Evolutionary conservation across 768 basidiomycete genomes (phyloP).

Genomic region (Amylocystis lapponica): DNA sequence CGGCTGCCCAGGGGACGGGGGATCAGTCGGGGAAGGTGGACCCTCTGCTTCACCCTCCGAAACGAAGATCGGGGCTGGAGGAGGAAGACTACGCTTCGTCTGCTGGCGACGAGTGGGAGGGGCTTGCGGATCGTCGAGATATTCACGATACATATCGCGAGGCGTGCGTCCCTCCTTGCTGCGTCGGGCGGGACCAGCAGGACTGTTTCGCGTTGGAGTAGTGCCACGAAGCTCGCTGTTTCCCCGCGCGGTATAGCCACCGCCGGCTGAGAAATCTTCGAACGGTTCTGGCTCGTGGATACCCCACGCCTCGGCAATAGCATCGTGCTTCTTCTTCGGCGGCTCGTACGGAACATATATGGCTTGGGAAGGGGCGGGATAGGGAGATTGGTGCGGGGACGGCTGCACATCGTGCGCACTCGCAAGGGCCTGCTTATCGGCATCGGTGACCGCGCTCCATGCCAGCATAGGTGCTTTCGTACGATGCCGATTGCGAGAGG

Average conservation of each 20-base stretch:
- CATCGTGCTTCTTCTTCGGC: slow-evolving; percentile 83
- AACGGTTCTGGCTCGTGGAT: slow-evolving; percentile 89
- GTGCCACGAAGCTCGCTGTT: slow-evolving; percentile 46
- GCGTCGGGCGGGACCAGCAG: slow-evolving; percentile 26
- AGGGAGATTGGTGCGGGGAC: slow-evolving; percentile 34
- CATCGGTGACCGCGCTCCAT: slow-evolving; percentile 46
- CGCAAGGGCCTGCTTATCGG: slow-evolving; percentile 33
- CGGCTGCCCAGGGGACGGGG: slow-evolving; percentile 35
- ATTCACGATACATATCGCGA: slow-evolving; percentile 40
- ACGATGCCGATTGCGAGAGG: slow-evolving; percentile 78
- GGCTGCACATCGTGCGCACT: slow-evolving; percentile 19
- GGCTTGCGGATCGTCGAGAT: slow-evolving; percentile 34
- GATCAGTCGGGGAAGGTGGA: slow-evolving; percentile 22
- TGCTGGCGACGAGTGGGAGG: slow-evolving; percentile 26
- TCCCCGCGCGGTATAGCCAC: slow-evolving; percentile 33
- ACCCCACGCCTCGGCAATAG: slow-evolving; percentile 90
- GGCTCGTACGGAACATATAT: slow-evolving; percentile 43
- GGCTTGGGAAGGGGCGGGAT: slow-evolving; percentile 35
- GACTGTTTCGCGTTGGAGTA: slow-evolving; percentile 43
- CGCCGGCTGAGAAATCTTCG: slow-evolving; percentile 85
- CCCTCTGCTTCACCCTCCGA: slow-evolving; percentile 37
- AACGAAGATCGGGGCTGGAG: slow-evolving; percentile 79
- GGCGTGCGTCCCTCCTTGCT: slow-evolving; percentile 47
- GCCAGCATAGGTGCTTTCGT: slow-evolving; percentile 80
- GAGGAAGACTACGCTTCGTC: slow-evolving; percentile 56